These are phyloP conservation scores for Colletotrichum australisinense DNA, from an alignment of 2,329 filamentous ascomycete species.

Conservation along the genomic window DNA sequence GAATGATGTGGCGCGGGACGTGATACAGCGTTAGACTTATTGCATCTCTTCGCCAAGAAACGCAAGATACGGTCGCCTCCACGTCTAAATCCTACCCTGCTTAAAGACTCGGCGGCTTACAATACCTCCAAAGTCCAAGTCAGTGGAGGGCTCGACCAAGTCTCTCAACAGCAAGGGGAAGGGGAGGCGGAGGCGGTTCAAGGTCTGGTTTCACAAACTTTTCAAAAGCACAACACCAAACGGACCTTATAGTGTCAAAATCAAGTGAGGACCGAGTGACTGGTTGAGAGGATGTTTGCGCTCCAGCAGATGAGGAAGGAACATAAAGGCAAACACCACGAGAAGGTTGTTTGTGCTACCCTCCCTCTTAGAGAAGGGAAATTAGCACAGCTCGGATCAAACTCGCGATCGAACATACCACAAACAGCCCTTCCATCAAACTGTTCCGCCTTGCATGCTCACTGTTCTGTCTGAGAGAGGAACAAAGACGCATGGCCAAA, in stretches of 20 bases:
- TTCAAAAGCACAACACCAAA: not conserved
- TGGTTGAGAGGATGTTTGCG: not conserved
- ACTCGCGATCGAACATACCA: not conserved
- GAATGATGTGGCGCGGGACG: not conserved
- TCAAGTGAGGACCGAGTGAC: not conserved
- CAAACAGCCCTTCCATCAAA: not conserved
- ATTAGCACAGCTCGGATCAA: slow-evolving; percentile 63
- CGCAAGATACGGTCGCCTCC: not conserved
- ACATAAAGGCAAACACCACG: not conserved
- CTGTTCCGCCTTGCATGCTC: no score
- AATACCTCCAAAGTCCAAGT: not conserved
- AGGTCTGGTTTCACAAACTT: not conserved
- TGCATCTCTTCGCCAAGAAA: not conserved
- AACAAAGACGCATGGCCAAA: not conserved
- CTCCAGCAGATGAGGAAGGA: not conserved
- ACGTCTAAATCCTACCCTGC: not conserved
- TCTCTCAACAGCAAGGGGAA: not conserved
- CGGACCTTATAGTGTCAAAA: not conserved
- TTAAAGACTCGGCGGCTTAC: not conserved
- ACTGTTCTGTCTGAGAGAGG: not conserved
- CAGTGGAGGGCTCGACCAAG: not conserved
- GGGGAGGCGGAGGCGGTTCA: no score
- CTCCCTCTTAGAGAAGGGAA: not conserved
- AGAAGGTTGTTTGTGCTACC: not conserved
- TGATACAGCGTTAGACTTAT: not conserved